These are phyloP conservation scores for Colletotrichum sp. DNA, from an alignment of 2,329 filamentous ascomycete genomes.

Conservation along the genomic window DNA sequence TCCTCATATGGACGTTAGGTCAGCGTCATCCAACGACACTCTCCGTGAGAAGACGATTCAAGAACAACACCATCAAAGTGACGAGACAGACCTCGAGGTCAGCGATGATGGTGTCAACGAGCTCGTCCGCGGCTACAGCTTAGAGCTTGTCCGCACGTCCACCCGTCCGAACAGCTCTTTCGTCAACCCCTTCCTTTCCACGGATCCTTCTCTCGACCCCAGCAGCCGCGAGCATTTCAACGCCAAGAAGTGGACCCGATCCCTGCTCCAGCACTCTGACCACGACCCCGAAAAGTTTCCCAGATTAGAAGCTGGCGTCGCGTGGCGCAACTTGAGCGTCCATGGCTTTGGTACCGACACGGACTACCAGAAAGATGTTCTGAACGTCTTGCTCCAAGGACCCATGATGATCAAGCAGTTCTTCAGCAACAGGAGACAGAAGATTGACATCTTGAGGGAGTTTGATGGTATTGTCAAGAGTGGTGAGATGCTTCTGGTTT, in stretches of 20 bases:
- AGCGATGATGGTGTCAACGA: background rate
- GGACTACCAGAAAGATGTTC: constrained; percentile 38
- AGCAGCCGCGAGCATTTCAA: constrained; percentile 46
- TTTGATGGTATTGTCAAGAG: constrained; percentile 58
- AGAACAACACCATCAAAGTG: background rate
- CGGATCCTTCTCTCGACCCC: constrained; percentile 45
- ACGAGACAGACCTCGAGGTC: background rate
- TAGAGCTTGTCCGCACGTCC: constrained; percentile 18
- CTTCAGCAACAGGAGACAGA: constrained; percentile 27
- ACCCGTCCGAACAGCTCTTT: constrained; percentile 5
- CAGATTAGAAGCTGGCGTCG: constrained; percentile 40
- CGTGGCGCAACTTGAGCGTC: constrained; percentile 41
- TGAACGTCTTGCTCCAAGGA: constrained; percentile 30
- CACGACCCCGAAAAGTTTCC: constrained; percentile 39
- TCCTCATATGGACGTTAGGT: background rate
- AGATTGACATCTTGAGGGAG: constrained; percentile 54
- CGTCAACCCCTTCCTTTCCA: constrained; percentile 29
- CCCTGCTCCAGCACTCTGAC: constrained; percentile 44
- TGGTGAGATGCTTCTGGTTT: constrained; percentile 40
- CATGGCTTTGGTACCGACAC: constrained; percentile 39
- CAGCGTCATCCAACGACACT: background rate
- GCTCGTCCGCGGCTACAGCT: constrained; percentile 17
- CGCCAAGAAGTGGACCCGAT: constrained; percentile 49
- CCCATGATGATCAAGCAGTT: constrained; percentile 24
- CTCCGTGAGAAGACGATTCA: background rate